A percentile compares a stretch with the other conserved stretches of the same genome.
phyloP scores from a whole-genome alignment of 1,284 basidiomycete genomes.

The Schizophyllum amplum region DNA sequence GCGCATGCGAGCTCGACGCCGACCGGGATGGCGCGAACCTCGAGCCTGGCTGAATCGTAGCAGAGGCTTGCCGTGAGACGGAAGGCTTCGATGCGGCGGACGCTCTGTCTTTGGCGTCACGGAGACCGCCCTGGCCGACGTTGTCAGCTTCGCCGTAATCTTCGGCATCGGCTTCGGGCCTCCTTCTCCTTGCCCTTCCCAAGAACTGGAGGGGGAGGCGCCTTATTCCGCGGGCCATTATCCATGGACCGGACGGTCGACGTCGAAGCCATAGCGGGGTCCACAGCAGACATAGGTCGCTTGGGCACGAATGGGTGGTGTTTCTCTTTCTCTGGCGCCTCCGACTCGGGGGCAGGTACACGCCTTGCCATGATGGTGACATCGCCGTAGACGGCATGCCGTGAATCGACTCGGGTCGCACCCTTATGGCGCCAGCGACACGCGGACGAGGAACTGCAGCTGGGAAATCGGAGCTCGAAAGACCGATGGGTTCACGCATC shows the following conservation, averaged over 20 bases:
- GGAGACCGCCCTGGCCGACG: background rate
- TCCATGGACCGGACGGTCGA: background rate
- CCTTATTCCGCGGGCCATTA: background rate
- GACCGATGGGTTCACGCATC: background rate
- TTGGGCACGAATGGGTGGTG: constrained; percentile 7
- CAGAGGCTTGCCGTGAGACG: background rate
- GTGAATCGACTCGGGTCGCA: background rate
- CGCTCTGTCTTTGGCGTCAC: background rate
- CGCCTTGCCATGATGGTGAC: background rate
- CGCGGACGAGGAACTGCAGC: background rate
- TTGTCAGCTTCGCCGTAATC: background rate
- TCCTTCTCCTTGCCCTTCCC: background rate
- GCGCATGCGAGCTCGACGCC: background rate
- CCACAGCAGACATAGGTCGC: background rate
- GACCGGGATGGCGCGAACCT: background rate
- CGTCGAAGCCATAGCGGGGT: background rate
- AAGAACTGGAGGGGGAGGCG: background rate
- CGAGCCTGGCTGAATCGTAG: background rate
- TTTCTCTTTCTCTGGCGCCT: constrained; percentile 13
- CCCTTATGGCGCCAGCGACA: background rate
- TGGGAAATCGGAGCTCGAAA: background rate
- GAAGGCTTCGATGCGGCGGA: background rate
- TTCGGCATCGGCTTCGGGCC: background rate
- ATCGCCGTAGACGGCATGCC: background rate
- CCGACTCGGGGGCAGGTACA: background rate